These are phyloP conservation scores for Cicer arietinum DNA, from an alignment of 306 rosid genomes.

Conservation along the genomic window DNA sequence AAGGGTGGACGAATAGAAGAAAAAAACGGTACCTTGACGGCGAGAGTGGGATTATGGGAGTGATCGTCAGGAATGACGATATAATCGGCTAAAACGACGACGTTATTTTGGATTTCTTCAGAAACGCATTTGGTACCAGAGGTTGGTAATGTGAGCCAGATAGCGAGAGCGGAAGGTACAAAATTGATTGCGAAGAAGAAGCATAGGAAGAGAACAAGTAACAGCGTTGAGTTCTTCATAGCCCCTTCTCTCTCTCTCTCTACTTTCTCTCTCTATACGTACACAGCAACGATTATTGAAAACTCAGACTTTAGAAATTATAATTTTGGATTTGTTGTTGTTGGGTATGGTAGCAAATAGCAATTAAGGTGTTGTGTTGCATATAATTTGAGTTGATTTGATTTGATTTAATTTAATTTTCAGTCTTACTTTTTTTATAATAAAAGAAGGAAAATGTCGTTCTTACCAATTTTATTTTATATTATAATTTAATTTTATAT, in stretches of 20 bases:
- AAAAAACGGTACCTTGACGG: slow-evolving; percentile 64
- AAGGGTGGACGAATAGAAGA: background rate
- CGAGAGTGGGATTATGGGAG: slow-evolving; percentile 59
- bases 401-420: background rate
- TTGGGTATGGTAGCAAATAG: no score
- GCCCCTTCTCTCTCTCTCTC: slow-evolving; percentile 15
- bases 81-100: slow-evolving; percentile 90
- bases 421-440: background rate
- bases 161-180: slow-evolving; percentile 46
- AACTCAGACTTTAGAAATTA: background rate
- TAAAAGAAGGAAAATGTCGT: no score
- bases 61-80: slow-evolving; percentile 63
- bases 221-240: slow-evolving; percentile 44
- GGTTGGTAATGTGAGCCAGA: slow-evolving; percentile 68
- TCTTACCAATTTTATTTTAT: no score
- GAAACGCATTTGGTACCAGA: slow-evolving; percentile 87
- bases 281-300: background rate
- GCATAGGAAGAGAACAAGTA: slow-evolving; percentile 16
- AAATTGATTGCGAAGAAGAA: slow-evolving; percentile 44
- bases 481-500: no score
- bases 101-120: slow-evolving; percentile 93
- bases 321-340: slow-evolving; percentile 12
- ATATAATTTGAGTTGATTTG: no score
- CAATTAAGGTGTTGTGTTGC: no score
- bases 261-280: background rate